phyloP scores from a whole-genome alignment of 2,329 filamentous ascomycete genomes.

The Phaeoacremonium minimum region DNA sequence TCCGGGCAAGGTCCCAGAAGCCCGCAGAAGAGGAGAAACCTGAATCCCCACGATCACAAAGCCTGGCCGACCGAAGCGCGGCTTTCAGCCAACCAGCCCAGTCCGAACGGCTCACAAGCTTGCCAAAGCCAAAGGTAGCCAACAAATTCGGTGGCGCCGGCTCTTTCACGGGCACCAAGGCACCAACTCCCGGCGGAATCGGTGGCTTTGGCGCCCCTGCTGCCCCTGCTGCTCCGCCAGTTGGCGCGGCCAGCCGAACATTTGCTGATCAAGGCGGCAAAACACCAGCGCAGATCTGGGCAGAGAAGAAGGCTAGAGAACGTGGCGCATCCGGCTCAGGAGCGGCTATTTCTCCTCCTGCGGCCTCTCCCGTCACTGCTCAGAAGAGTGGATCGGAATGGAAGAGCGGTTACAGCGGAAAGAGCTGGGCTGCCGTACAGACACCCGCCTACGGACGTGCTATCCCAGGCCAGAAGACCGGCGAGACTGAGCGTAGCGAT shows the following conservation, averaged over 20 bases:
- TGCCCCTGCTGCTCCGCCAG: conserved; percentile 54
- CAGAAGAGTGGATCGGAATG: conserved; percentile 78
- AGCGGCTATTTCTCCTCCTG: conserved; percentile 34
- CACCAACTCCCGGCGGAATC: conserved; percentile 69
- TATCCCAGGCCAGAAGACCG: conserved; percentile 59
- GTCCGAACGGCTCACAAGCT: conserved; percentile 75
- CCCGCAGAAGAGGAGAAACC: conserved; percentile 32
- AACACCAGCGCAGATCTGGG: conserved; percentile 95
- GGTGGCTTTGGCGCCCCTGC: conserved; percentile 59
- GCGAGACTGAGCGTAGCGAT: conserved; percentile 39
- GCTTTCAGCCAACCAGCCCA: conserved; percentile 59
- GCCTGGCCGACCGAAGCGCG: conserved; percentile 70
- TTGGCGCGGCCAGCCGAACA: conserved; percentile 81
- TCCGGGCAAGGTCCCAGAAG: conserved; percentile 77
- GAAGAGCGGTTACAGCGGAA: conserved; percentile 89
- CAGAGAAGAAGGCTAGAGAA: conserved; percentile 89
- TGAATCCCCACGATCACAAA: conserved; percentile 43
- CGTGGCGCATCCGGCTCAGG: conserved; percentile 48
- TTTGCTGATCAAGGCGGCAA: conserved; percentile 95
- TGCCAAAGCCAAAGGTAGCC: conserved; percentile 93
- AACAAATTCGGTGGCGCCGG: conserved; percentile 77
- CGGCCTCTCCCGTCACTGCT: conserved; percentile 51
- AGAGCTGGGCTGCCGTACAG: conserved; percentile 83
- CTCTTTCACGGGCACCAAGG: conserved; percentile 82
- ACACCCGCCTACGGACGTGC: conserved; percentile 67